Evolutionary conservation across 306 rosid genomes (phyloP), one percentile per base, ranked within the genome.

Genomic region (Betula pendula): DNA sequence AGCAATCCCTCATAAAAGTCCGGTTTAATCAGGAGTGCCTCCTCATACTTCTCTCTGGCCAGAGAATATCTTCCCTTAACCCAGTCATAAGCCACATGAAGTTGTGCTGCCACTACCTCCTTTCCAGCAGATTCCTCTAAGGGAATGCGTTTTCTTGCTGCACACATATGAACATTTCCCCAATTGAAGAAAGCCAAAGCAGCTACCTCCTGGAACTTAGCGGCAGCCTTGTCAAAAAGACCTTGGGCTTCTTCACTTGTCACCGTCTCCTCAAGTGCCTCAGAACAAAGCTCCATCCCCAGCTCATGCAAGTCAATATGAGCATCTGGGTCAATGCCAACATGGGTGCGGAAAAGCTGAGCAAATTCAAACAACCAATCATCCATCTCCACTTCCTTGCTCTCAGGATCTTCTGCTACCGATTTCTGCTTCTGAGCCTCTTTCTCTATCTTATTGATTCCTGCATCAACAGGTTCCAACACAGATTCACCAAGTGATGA

Each of bases 321-420:
- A 56, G 99, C 97, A 84, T 91, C 97, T 14, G 97, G 97, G 81
- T 96, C 99, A 68, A 96, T 92, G 72, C 99, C 99, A 79, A 96
- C 91, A 79, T 92, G 97, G 29, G 96, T 85, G 77, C 98, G 96
- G 86, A 96, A 96, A 73, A 96, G 97, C 76, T 96, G 97, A 73
- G 99, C 97, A 75, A 96, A 96, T 73, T 96, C 99, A 76, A 96
- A 91, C 86, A 96, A 81, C 99, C 99, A 96, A 73, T 96, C 99
- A 77, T 92, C 99, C 97, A 96, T 96, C 85, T 96, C 98, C 81
- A 96, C 84, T 80, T 92, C 99, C 84, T 92, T 91, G 89, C 92
- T 77, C 75, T 96, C 94, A 2, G 87, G 84, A 75, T 90, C 93
- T 82, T 90, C 97, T 8, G 79, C 83, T 50, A 74, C 88, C 29